Conservation (phyloP, 78 protist species). For the Pirum gemmata region DNA sequence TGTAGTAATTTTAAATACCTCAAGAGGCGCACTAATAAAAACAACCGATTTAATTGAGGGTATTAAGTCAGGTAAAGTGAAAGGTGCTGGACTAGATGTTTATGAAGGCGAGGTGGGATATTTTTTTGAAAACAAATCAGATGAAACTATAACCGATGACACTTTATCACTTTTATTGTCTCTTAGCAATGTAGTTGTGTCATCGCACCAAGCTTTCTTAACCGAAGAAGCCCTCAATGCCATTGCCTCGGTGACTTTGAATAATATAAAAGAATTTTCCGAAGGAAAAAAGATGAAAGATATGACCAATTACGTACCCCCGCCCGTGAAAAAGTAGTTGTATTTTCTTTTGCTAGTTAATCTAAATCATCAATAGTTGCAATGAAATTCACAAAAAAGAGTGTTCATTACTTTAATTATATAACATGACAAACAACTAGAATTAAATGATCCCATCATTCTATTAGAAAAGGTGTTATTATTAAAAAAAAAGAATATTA, state of each 20-base stretch:
- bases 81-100: constrained; percentile 73
- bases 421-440: too few species aligned
- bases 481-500: too few species aligned
- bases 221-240: constrained; percentile 66
- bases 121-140: constrained; percentile 66
- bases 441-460: too few species aligned
- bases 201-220: constrained; percentile 81
- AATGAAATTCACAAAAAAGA: too few species aligned
- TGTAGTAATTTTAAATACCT: constrained; percentile 69
- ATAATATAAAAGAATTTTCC: constrained; percentile 49
- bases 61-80: constrained; percentile 58
- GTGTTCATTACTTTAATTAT: too few species aligned
- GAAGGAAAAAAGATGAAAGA: constrained; percentile 35
- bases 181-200: constrained; percentile 47
- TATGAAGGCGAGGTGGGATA: constrained; percentile 67
- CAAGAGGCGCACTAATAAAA: constrained; percentile 74
- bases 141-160: constrained; percentile 55
- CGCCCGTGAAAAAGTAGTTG: constrained; percentile 9
- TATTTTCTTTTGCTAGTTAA: not conserved
- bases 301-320: constrained; percentile 41
- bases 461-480: too few species aligned
- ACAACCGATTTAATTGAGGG: constrained; percentile 63
- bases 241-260: constrained; percentile 62
- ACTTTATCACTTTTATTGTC: constrained; percentile 52
- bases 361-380: not conserved